Conservation (phyloP, 768 basidiomycete species). For the Multifurca ochricompacta region DNA sequence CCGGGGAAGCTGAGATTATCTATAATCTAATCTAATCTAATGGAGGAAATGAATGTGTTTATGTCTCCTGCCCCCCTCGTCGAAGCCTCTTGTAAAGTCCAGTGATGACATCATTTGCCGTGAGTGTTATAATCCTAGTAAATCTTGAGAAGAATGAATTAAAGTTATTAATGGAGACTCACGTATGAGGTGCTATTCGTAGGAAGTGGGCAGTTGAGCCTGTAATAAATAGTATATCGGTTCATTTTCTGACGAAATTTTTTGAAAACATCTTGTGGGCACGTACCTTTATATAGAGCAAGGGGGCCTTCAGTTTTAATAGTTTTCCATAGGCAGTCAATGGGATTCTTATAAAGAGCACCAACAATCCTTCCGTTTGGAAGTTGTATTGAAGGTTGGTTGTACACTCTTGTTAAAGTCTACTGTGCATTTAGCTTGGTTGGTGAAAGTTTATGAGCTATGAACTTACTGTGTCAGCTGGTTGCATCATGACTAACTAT, state of each 20-base stretch:
- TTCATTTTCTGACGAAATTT: background rate
- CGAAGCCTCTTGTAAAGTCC: constrained; percentile 50
- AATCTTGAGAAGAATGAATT: background rate
- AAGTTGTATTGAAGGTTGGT: constrained; percentile 73
- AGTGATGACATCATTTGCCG: constrained; percentile 74
- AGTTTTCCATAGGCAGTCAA: constrained; percentile 97
- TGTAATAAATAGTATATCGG: constrained; percentile 25
- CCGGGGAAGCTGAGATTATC: no score
- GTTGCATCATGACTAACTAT: constrained; percentile 89
- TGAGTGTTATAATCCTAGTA: constrained; percentile 78
- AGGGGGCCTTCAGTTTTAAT: constrained; percentile 79
- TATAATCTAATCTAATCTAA: no score
- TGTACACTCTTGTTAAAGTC: constrained; percentile 92
- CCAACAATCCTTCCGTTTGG: constrained; percentile 70
- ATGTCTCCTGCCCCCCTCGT: constrained; percentile 16
- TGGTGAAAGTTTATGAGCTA: background rate
- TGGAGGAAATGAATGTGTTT: no score
- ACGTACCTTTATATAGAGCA: constrained; percentile 91
- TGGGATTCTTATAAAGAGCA: constrained; percentile 79
- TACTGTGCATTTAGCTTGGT: constrained; percentile 26
- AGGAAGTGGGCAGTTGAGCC: constrained; percentile 92
- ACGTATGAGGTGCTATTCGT: constrained; percentile 90
- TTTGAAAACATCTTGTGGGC: no score
- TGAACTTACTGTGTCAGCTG: constrained; percentile 72
- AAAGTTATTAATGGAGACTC: constrained; percentile 25